Evolutionary conservation across 257 asterid genomes (phyloP).

Genomic region (Agastache rugosa): DNA sequence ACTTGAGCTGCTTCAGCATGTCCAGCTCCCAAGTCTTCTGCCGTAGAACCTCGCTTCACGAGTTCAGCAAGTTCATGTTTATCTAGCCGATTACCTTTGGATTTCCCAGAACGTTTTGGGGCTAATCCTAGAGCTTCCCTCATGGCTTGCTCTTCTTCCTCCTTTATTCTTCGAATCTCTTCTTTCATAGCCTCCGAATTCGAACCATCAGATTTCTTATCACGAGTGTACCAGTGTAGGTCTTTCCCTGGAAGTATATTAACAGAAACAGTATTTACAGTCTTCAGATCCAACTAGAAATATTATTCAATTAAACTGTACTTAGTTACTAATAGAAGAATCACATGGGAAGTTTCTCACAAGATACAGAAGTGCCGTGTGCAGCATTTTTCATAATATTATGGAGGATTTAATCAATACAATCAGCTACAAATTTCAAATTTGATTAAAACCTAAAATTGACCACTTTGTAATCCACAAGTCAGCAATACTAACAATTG

Average conservation of each 20-base stretch:
- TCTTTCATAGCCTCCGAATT: constrained; percentile 72
- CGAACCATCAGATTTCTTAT: constrained; percentile 55
- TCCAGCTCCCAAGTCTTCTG: constrained; percentile 98
- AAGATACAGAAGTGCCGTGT: not conserved
- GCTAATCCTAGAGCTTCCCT: constrained; percentile 98
- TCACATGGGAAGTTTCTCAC: not conserved
- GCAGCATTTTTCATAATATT: not conserved
- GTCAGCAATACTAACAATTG: not conserved
- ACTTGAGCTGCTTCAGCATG: constrained; percentile 98
- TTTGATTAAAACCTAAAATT: not conserved
- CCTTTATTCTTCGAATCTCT: constrained; percentile 89
- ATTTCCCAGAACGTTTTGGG: constrained; percentile 73
- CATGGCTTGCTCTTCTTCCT: constrained; percentile 99
- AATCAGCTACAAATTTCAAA: constrained; percentile 11
- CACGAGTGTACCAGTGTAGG: constrained; percentile 89
- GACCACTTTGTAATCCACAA: not conserved
- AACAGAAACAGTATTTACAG: not conserved
- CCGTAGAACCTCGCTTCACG: constrained; percentile 91
- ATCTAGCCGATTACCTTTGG: constrained; percentile 80
- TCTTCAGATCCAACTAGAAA: not conserved
- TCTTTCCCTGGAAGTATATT: constrained; percentile 75
- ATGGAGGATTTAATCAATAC: not conserved
- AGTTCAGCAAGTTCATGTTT: constrained; percentile 95
- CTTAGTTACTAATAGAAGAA: not conserved
- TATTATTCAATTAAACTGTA: not conserved